Conservation (phyloP, 1,139 yeast species). For the Yamadazyma dushanensis region DNA sequence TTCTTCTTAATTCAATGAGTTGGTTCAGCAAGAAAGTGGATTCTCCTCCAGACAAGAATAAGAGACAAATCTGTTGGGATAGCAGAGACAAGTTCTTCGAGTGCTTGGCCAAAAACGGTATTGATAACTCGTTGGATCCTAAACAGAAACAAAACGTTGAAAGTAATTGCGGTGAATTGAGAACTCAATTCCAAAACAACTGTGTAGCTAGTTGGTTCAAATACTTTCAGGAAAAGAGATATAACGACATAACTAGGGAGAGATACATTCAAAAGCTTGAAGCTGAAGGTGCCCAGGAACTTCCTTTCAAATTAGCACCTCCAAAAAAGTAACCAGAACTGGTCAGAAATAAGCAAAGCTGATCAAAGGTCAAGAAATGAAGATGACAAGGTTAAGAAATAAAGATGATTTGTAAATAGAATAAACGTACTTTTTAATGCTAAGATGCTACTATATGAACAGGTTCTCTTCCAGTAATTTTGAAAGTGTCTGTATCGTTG, state of each 20-base stretch:
- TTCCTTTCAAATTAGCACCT: slow-evolving; percentile 45
- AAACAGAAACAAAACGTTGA: slow-evolving; percentile 34
- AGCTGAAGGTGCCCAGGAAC: slow-evolving; percentile 49
- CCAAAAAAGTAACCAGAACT: slow-evolving; percentile 9
- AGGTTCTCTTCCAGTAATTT: slow-evolving; percentile 34
- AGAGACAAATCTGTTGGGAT: slow-evolving; percentile 46
- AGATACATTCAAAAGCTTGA: slow-evolving; percentile 45
- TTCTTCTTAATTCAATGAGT: slow-evolving; percentile 27
- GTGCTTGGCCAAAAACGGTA: slow-evolving; percentile 39
- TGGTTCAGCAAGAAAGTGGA: slow-evolving; percentile 31
- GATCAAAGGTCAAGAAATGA: too few species aligned
- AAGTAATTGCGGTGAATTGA: slow-evolving; percentile 34
- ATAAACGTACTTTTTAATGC: slow-evolving; percentile 3
- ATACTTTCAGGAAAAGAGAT: slow-evolving; percentile 50
- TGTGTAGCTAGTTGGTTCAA: slow-evolving; percentile 50
- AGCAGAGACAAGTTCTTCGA: slow-evolving; percentile 44
- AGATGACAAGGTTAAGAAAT: too few species aligned
- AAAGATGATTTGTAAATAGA: too few species aligned
- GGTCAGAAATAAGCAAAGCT: too few species aligned
- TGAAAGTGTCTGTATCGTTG: slow-evolving; percentile 15
- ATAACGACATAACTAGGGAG: slow-evolving; percentile 41
- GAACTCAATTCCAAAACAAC: slow-evolving; percentile 36
- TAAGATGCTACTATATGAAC: slow-evolving; percentile 29
- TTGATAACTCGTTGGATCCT: slow-evolving; percentile 46
- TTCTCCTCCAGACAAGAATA: slow-evolving; percentile 43